A percentile compares a stretch with the other conserved stretches of the same genome.
Conservation (phyloP, 257 asterid species). For the Voacanga thouarsii region DNA sequence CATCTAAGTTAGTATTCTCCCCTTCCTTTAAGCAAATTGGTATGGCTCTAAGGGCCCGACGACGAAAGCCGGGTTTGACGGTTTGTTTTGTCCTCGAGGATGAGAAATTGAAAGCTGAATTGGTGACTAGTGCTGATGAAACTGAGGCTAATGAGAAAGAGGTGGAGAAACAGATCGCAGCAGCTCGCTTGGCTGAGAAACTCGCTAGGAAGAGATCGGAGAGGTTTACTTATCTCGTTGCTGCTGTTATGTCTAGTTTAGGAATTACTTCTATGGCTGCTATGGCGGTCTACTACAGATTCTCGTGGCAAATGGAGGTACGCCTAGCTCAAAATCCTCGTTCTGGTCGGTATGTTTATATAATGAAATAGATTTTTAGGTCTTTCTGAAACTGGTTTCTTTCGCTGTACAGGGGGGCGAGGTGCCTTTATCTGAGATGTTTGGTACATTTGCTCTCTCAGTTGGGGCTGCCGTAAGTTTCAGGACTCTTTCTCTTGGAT, state of each 20-base stretch:
- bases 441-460: slow-evolving; percentile 92
- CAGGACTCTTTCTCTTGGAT: not conserved
- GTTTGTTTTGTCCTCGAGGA: slow-evolving; percentile 58
- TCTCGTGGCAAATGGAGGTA: slow-evolving; percentile 98
- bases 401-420: slow-evolving; percentile 65
- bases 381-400: not conserved
- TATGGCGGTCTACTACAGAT: slow-evolving; percentile 77
- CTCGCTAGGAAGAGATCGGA: slow-evolving; percentile 78
- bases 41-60: slow-evolving; percentile 18
- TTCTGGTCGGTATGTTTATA: not conserved
- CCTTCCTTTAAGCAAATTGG: slow-evolving; percentile 21
- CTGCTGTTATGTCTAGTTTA: slow-evolving; percentile 94
- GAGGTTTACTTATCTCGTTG: slow-evolving; percentile 74
- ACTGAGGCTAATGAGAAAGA: slow-evolving; percentile 27
- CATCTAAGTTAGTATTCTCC: slow-evolving; percentile 21
- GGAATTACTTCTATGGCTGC: slow-evolving; percentile 86
- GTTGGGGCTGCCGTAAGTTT: slow-evolving; percentile 93
- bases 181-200: slow-evolving; percentile 45
- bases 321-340: no score
- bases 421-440: slow-evolving; percentile 82
- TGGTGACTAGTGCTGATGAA: slow-evolving; percentile 5
- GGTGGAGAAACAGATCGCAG: slow-evolving; percentile 31
- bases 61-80: slow-evolving; percentile 32
- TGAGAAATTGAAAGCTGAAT: slow-evolving; percentile 29
- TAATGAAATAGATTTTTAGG: not conserved